Base-by-base conservation (phyloP, 1,284 basidiomycete genomes). In the Singerocomus inundabilis region DNA sequence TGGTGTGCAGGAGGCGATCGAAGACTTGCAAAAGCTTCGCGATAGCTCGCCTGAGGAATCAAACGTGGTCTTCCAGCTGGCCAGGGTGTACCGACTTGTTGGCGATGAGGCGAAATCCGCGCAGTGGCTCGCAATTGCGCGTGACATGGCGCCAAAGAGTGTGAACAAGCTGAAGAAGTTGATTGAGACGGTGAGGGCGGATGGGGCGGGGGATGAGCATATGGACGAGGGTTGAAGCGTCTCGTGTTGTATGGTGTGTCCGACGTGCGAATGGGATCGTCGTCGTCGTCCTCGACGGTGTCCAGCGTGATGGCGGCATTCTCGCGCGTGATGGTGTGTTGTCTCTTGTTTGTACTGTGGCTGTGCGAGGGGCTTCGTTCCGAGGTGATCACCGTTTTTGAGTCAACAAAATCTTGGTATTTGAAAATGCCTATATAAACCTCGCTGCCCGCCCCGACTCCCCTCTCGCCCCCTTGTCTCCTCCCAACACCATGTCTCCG, bases 31-130 rank as follows among this genome's bases (percentile, higher is more conserved):
- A 70, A 74, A 79, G 49, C 80, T 98, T 42, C 79, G 84, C 56
- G 84, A 83, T 62, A 76, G 81, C 51, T 89, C 92, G 29, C 93
- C 94, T 11, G 91, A 94, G 66, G 94, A 98, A 75, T 88, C 92
- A 51, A 95, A 96, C 71, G 89, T 98, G 46, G 84, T 94, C 54
- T 95, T 95, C 78, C 85, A 96, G 68, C 81, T 98, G n/a, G 94
- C 92, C 30, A 91, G 89, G 71, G 87, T 88, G 54, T 95, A 94
- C 66, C 81, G 91, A 42, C 76, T 90, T 56, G 71, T 87, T 47
- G 91, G 90, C 25, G 76, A 91, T 67, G 82, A 82, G 56, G 76
- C 81, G n/a, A 85, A 88, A 68, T 84, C 89, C 39, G 87, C 91
- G 48, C 82, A 88, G 53, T 80, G 87, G 70, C 84, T 98, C 54